Evolutionary conservation across 306 rosid species (phyloP), one percentile per base, ranked within the genome.

Genomic region (Citrullus colocynthis): DNA sequence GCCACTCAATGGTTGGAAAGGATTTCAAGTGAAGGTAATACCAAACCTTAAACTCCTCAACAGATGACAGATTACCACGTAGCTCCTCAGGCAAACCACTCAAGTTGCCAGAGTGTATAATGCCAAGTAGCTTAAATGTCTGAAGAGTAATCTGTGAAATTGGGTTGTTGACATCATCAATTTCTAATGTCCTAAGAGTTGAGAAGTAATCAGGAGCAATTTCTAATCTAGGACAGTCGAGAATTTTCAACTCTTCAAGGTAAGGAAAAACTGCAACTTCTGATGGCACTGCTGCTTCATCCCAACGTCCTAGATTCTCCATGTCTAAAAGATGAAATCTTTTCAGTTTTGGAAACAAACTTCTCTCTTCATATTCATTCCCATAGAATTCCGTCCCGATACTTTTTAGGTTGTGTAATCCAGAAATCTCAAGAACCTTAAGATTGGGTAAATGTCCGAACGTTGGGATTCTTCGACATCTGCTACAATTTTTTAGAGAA

Each of bases 11-110:
- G 37, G 18, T 76, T 21, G 79, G 66, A 37, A 76, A 55, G 37
- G 32, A 36, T 57, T 60, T 57, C 55, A 76, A 71, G 58, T 71
- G 76, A 48, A 24, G 41, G 41, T 71, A 71, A 71, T 71, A 71
- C 58, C 58, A 71, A 48, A 71, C 76, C 76, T 48, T 71, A 71
- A 71, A 71, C 76, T 71, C 76, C 76, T 71, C 76, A 7, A 48
- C 59, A 48, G 76, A 71, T 71, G 56, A 71, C 14, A 71, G 58
- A 48, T 71, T 71, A 71, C 21, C 58, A 71, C 58, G 39, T 48
- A 71, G 58, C 37, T 71, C 58, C 76, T 71, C 76, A 24, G 76
- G 76, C 76, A 71, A 51, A 71, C 76, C 59, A 24, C 76, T 48
- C 58, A 71, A 41, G 41, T 48, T 71, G 58, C 76, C 58, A 14